Percentiles rank a stretch among this genome's conserved stretches.
Conservation (phyloP, 495 filamentous ascomycete genomes). For the Parathielavia appendiculata region DNA sequence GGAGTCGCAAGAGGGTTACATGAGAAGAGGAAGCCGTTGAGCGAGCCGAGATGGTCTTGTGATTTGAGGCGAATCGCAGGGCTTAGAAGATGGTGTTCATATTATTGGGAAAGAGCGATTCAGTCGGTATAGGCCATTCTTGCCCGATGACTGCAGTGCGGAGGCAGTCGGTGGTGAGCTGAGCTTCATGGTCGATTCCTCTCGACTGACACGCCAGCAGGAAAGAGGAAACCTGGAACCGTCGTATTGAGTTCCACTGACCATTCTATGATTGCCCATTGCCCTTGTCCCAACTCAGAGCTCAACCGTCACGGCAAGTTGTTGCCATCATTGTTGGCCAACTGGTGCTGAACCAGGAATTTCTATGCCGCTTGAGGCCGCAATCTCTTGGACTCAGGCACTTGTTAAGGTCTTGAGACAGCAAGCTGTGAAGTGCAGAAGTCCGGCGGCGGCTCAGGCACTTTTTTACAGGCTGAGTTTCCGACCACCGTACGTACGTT, state of each 20-base stretch:
- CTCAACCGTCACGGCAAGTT: background rate
- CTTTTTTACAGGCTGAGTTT: background rate
- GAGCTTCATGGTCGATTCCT: no score
- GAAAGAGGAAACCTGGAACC: no score
- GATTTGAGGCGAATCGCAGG: no score
- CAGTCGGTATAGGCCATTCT: no score
- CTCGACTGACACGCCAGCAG: no score
- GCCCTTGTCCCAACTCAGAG: background rate
- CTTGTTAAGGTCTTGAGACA: background rate
- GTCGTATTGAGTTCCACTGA: background rate
- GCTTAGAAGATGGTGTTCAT: no score
- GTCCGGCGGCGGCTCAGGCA: background rate
- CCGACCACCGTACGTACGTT: conserved; percentile 20
- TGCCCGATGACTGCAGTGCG: background rate
- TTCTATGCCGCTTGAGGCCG: background rate
- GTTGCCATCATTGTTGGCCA: background rate
- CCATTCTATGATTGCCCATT: background rate
- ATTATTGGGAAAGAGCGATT: no score
- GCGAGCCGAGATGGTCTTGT: no score
- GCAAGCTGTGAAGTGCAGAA: background rate
- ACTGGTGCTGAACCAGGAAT: background rate
- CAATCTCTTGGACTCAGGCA: background rate
- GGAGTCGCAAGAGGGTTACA: background rate
- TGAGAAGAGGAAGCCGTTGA: no score
- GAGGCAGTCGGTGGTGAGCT: background rate